Evolutionary conservation across 177 flowering plant genomes (phyloP).

Genomic region (Vitis hybrid): DNA sequence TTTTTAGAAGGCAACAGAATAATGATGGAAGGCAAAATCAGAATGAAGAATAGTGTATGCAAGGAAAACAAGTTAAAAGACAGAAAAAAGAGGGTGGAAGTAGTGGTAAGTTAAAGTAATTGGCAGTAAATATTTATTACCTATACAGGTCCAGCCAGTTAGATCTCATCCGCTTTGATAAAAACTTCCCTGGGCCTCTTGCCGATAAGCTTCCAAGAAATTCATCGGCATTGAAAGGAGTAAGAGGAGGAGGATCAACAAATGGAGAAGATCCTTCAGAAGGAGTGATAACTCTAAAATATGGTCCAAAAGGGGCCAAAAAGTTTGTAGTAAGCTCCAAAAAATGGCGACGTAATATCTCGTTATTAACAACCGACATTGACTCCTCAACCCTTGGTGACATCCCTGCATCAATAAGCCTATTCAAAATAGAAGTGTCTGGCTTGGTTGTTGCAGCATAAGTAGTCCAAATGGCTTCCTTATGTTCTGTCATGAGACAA

Average conservation of each 20-base stretch:
- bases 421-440: slow-evolving; percentile 88
- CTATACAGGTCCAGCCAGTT: slow-evolving; percentile 97
- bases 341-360: slow-evolving; percentile 91
- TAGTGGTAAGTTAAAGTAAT: background rate
- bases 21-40: background rate
- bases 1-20: background rate
- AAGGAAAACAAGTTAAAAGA: background rate
- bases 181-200: slow-evolving; percentile 94
- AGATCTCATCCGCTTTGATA: slow-evolving; percentile 85
- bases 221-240: slow-evolving; percentile 68
- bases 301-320: slow-evolving; percentile 97
- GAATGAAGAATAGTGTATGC: background rate
- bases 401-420: slow-evolving; percentile 95
- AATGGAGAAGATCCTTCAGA: slow-evolving; percentile 89
- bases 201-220: slow-evolving; percentile 71
- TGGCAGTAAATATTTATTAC: slow-evolving; percentile 31
- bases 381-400: slow-evolving; percentile 95
- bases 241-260: slow-evolving; percentile 84
- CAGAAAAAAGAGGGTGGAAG: background rate
- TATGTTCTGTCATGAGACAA: slow-evolving; percentile 96
- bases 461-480: slow-evolving; percentile 89
- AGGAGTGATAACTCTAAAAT: slow-evolving; percentile 75
- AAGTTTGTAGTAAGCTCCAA: slow-evolving; percentile 95
- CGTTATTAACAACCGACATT: slow-evolving; percentile 98
- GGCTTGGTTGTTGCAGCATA: slow-evolving; percentile 85